A percentile compares a stretch with the other conserved stretches of the same genome.
phyloP scores from a whole-genome alignment of 2,329 filamentous ascomycete genomes.

The Aspergillus luchuensis region DNA sequence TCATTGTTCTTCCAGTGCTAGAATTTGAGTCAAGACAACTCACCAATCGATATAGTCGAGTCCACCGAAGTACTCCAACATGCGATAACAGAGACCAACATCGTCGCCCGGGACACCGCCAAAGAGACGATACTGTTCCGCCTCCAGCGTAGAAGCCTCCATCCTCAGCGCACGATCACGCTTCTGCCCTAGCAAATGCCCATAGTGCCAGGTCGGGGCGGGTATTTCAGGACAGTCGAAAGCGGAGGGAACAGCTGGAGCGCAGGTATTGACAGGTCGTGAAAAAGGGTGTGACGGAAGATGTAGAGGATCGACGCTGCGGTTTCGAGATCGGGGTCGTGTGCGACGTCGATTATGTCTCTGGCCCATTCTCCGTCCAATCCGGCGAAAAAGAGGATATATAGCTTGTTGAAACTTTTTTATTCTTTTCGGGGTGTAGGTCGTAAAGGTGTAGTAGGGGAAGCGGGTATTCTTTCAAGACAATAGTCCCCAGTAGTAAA shows the following conservation, averaged over 20 bases:
- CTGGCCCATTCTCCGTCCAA: conserved; percentile 44
- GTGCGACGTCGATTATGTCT: conserved; percentile 51
- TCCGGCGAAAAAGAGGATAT: conserved; percentile 5
- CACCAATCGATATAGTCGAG: conserved; percentile 52
- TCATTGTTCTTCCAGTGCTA: neutral
- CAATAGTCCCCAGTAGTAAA: neutral
- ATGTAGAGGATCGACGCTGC: conserved; percentile 27
- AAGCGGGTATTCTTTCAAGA: neutral
- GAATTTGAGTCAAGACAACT: conserved; percentile 22
- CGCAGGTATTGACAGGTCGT: conserved; percentile 18
- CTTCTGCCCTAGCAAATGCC: conserved; percentile 44
- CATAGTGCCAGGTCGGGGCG: conserved; percentile 47
- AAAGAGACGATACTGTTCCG: conserved; percentile 49
- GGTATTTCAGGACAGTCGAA: conserved; percentile 29
- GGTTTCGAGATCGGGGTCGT: conserved; percentile 44
- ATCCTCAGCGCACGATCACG: conserved; percentile 35
- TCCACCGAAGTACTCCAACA: conserved; percentile 53
- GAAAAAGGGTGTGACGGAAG: conserved; percentile 23
- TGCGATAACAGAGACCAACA: conserved; percentile 48
- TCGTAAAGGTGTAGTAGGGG: neutral
- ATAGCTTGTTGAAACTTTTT: conserved; percentile 6
- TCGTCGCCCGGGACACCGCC: conserved; percentile 50
- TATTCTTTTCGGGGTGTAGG: conserved; percentile 9
- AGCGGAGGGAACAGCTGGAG: conserved; percentile 15
- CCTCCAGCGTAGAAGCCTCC: conserved; percentile 37